These are phyloP conservation scores for Colletotrichum karsti DNA, from an alignment of 2,329 filamentous ascomycete species.

Conservation along the genomic window DNA sequence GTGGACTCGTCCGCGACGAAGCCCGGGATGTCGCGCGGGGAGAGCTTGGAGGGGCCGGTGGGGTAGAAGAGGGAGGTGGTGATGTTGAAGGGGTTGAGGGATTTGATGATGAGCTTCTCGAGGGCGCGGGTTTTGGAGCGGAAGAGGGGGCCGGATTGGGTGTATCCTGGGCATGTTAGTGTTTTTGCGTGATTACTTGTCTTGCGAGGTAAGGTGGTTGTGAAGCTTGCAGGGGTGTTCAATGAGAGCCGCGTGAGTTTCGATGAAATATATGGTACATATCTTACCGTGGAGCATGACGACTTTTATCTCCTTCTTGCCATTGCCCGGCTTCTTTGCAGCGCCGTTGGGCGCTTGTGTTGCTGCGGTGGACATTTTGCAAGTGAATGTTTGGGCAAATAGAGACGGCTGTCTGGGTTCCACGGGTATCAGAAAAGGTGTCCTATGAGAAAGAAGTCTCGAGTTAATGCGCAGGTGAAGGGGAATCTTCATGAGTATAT, in stretches of 20 bases:
- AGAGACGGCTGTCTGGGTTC: neutral
- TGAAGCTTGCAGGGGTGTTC: neutral
- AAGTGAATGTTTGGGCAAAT: neutral
- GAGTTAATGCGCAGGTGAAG: neutral
- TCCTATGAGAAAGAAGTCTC: neutral
- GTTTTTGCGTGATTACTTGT: neutral
- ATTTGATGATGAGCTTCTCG: slow-evolving; percentile 80
- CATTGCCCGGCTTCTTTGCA: slow-evolving; percentile 41
- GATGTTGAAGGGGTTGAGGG: slow-evolving; percentile 68
- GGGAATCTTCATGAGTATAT: neutral
- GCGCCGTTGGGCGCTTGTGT: slow-evolving; percentile 29
- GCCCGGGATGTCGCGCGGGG: slow-evolving; percentile 73
- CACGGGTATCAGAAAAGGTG: neutral
- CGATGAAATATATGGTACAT: neutral
- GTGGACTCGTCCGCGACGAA: slow-evolving; percentile 52
- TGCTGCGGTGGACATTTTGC: slow-evolving; percentile 13
- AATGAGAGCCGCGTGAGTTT: neutral
- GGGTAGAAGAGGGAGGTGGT: slow-evolving; percentile 71
- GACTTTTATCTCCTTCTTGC: slow-evolving; percentile 68
- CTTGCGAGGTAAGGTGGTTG: too few species aligned
- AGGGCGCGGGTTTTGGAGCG: slow-evolving; percentile 88
- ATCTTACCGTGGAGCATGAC: slow-evolving; percentile 77
- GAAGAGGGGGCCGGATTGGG: slow-evolving; percentile 88
- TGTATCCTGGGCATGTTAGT: slow-evolving; percentile 67
- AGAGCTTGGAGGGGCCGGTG: slow-evolving; percentile 72